Base-by-base conservation (phyloP, 2,329 filamentous ascomycete genomes). In the Exophiala viscosa region DNA sequence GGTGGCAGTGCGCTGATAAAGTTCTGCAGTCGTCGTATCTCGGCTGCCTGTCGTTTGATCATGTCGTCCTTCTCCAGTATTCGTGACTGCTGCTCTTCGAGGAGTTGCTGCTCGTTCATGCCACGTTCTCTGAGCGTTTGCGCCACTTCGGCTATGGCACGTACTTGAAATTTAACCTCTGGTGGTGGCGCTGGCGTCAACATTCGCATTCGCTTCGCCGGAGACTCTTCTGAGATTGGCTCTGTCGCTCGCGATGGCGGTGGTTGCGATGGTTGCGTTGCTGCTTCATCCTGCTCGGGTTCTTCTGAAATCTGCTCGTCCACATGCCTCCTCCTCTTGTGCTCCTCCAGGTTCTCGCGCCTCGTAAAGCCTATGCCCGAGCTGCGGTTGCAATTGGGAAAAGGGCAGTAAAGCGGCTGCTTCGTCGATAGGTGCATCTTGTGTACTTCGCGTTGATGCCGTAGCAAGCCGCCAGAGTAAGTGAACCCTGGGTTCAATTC, bases 401-500 rank as follows among this genome's bases (percentile, higher is more conserved):
- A 87, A 0, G 90, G 90, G 65, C 92, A 97, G 47, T 53, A 63
- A 74, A 89, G 88, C 49, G 95, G 80, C 2, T 87, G 85, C 58
- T 95, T 90, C 68, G 91, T 90, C 8, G 90, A 89, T 50, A 90
- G 88, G 64, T 95, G 87, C 72, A 92, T 90, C 69, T 85, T 85
- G 70, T 97, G 92, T 1, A 97, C 92, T 71, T 97, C 92, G 58
- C 92, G 86, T 71, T 96, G 87, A 71, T 97, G 92, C 41, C 92
- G 82, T 14, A 95, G 73, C 0, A 97, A 81, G 3, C 92, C 92
- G 13, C 92, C 92, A 0, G 88, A 92, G 68, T 97, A 97, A 1
- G 92, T 97, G 70, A 97, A 97, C 1, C 92, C 92, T 47, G 88
- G 88, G 0, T 96, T 80, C 65, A 96, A 96, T 65, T 92, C 89